These are phyloP conservation scores for Calonectria pseudoreteaudii DNA, from an alignment of 2,329 filamentous ascomycete genomes.

Conservation along the genomic window DNA sequence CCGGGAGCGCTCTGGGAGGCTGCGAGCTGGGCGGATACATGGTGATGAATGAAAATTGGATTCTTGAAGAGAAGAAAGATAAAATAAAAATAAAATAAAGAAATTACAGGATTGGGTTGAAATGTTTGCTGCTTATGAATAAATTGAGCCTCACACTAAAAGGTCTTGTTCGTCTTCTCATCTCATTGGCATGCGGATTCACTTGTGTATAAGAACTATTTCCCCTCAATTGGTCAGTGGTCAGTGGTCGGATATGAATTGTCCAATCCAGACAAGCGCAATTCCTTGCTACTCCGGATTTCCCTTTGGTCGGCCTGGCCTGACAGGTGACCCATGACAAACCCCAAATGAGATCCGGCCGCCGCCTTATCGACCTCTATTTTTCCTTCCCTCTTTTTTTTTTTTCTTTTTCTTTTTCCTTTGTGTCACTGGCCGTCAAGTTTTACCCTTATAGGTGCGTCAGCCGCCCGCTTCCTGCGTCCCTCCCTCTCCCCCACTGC, in stretches of 20 bases:
- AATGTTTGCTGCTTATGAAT: neutral
- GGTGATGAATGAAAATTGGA: neutral
- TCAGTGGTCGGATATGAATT: conserved; percentile 6
- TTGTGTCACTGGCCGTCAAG: neutral
- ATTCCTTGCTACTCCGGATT: neutral
- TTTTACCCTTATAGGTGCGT: neutral
- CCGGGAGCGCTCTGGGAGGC: conserved; percentile 41
- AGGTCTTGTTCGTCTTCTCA: no score
- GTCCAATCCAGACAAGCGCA: conserved; percentile 6
- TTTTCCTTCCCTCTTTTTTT: neutral
- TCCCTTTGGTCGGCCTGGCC: neutral
- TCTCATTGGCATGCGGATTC: neutral
- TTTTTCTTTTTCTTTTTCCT: neutral
- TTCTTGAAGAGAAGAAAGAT: no score
- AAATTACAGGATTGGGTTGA: neutral
- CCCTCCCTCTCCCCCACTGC: neutral
- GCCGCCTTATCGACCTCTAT: neutral
- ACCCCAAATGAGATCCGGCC: neutral
- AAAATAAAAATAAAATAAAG: neutral
- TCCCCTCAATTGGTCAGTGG: neutral
- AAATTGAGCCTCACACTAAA: neutral
- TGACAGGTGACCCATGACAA: neutral
- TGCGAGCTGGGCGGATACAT: conserved; percentile 44
- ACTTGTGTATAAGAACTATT: neutral
- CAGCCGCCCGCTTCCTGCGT: conserved; percentile 8